A percentile compares a stretch with the other conserved stretches of the same genome.
Conservation (phyloP, 345 rosid species). For the Eutrema heterophyllum region DNA sequence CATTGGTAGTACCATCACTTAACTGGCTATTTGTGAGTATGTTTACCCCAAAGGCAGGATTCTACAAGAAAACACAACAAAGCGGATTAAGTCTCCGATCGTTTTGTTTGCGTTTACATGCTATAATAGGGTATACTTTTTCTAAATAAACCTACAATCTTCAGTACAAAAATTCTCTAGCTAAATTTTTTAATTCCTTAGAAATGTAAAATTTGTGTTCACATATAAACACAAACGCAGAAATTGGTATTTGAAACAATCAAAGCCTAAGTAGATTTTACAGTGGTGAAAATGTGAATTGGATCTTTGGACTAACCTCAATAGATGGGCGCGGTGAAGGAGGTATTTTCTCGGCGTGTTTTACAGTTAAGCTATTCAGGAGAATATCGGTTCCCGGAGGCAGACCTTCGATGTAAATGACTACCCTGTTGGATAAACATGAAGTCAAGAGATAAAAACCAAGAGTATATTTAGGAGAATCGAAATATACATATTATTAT, state of each 20-base stretch:
- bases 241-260: neutral
- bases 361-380: conserved; percentile 54
- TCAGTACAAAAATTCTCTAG: neutral
- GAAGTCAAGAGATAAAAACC: too few species aligned
- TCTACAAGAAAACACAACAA: conserved; percentile 31
- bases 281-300: neutral
- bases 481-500: too few species aligned
- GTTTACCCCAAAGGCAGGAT: conserved; percentile 72
- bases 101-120: too few species aligned
- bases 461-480: too few species aligned
- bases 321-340: conserved; percentile 62
- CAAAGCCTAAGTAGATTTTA: neutral
- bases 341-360: conserved; percentile 62
- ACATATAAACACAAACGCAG: neutral
- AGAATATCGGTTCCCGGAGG: conserved; percentile 87
- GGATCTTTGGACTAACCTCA: conserved; percentile 56
- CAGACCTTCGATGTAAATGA: conserved; percentile 85
- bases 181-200: neutral
- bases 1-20: conserved; percentile 39
- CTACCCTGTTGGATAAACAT: too few species aligned
- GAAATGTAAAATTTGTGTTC: neutral
- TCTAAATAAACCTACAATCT: neutral
- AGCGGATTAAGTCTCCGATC: too few species aligned
- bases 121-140: too few species aligned
- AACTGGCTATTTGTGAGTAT: conserved; percentile 68